Conservation (phyloP, 257 asterid species). For the Solanum ahanhuiri region DNA sequence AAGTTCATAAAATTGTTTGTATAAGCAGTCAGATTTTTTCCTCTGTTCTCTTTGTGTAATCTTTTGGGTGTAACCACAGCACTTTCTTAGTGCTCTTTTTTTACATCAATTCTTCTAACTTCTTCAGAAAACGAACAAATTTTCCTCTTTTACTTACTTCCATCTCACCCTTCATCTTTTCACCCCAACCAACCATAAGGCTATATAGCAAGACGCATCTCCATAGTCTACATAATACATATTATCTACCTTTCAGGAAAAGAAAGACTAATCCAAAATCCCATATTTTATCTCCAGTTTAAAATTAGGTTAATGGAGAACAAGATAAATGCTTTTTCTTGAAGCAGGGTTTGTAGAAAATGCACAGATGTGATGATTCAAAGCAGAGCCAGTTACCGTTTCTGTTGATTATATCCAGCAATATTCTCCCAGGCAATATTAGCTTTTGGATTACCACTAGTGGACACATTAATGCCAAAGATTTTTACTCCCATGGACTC, state of each 20-base stretch:
- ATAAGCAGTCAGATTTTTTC: too few species aligned
- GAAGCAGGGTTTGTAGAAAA: neutral
- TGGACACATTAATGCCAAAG: conserved; percentile 53
- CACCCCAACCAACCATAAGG: too few species aligned
- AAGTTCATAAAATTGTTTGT: too few species aligned
- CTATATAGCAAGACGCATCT: too few species aligned
- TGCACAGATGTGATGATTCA: neutral
- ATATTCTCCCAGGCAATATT: conserved; percentile 86
- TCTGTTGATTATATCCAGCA: conserved; percentile 86
- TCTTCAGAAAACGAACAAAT: too few species aligned
- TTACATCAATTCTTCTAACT: too few species aligned
- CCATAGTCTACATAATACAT: too few species aligned
- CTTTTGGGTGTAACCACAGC: too few species aligned
- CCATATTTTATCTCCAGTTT: neutral
- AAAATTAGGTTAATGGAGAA: neutral
- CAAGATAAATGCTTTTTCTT: neutral
- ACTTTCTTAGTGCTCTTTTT: too few species aligned
- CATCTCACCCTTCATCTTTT: too few species aligned
- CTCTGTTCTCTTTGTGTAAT: too few species aligned
- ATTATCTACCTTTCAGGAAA: neutral
- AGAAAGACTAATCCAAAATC: neutral
- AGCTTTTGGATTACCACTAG: conserved; percentile 26
- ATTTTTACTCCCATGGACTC: conserved; percentile 84
- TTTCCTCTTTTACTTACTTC: too few species aligned
- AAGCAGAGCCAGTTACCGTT: conserved; percentile 34